phyloP scores from a whole-genome alignment of 208 protist genomes.

The Herpetomonas samuelpessoai region DNA sequence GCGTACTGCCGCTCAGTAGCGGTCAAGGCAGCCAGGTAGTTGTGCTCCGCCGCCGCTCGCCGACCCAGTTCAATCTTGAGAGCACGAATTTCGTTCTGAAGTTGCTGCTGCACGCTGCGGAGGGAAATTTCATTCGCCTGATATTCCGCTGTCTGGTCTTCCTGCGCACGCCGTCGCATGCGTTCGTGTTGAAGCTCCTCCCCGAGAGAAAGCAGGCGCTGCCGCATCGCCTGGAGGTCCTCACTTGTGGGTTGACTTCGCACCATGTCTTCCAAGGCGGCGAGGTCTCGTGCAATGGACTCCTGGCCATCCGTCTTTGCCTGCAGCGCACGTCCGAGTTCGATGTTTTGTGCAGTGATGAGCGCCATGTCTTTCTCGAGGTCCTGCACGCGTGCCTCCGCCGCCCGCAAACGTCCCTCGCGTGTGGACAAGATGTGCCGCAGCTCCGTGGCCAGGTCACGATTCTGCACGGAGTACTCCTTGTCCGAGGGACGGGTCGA shows the following conservation, averaged over 20 bases:
- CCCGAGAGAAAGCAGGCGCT: conserved; percentile 9
- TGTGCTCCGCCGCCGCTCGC: background rate
- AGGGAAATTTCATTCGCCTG: conserved; percentile 25
- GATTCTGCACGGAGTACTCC: no score
- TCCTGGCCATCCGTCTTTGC: conserved; percentile 4
- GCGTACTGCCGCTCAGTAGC: no score
- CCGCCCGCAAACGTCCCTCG: no score
- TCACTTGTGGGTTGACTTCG: conserved; percentile 8
- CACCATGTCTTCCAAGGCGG: conserved; percentile 10
- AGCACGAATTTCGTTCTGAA: conserved; percentile 28
- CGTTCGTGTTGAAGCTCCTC: conserved; percentile 21
- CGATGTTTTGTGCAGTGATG: conserved; percentile 9
- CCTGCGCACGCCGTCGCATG: conserved; percentile 10
- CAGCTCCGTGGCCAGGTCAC: no score
- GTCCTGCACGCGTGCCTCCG: no score
- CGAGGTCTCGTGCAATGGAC: conserved; percentile 6
- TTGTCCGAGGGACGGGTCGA: no score
- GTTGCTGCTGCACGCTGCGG: conserved; percentile 9
- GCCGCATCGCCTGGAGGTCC: conserved; percentile 12
- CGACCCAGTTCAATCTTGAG: conserved; percentile 27
- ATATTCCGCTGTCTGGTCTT: conserved; percentile 17
- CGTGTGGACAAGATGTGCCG: no score
- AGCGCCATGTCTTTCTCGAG: background rate
- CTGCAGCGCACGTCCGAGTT: conserved; percentile 11
- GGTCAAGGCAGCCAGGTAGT: no score